phyloP scores from a whole-genome alignment of 2,329 filamentous ascomycete species.

The Mycogone perniciosa region DNA sequence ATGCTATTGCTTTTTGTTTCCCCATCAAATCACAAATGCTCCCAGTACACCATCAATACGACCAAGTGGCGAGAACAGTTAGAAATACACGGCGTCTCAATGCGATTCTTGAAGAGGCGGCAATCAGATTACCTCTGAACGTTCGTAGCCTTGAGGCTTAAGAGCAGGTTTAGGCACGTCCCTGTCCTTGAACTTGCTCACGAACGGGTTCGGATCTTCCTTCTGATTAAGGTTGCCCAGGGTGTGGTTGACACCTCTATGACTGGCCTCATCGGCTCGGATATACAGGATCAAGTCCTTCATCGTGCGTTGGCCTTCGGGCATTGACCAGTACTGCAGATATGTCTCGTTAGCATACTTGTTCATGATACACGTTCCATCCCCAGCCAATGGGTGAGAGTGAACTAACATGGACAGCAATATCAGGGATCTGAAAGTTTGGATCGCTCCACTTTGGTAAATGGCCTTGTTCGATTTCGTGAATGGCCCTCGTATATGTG shows the following conservation, averaged over 20 bases:
- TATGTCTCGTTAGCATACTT: background rate
- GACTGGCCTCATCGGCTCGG: conserved; percentile 80
- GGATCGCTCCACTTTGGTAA: conserved; percentile 71
- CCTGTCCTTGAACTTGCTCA: conserved; percentile 70
- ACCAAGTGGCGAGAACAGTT: background rate
- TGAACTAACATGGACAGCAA: conserved; percentile 58
- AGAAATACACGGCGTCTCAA: background rate
- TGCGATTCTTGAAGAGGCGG: background rate
- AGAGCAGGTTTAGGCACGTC: conserved; percentile 58
- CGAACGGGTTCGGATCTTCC: conserved; percentile 87
- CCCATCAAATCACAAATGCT: no score
- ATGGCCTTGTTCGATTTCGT: conserved; percentile 78
- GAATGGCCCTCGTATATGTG: conserved; percentile 85
- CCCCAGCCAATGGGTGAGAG: background rate
- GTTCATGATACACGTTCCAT: background rate
- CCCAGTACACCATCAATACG: no score
- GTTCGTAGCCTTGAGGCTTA: conserved; percentile 71
- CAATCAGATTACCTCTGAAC: conserved; percentile 65
- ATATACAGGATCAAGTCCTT: conserved; percentile 82
- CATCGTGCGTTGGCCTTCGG: conserved; percentile 76
- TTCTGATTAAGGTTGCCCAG: conserved; percentile 80
- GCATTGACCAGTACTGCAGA: conserved; percentile 80
- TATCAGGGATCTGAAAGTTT: conserved; percentile 72
- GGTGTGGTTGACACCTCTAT: conserved; percentile 94
- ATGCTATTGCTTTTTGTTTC: no score